These are phyloP conservation scores for Leishmania martiniquensis DNA, from an alignment of 208 protist genomes.

Conservation along the genomic window DNA sequence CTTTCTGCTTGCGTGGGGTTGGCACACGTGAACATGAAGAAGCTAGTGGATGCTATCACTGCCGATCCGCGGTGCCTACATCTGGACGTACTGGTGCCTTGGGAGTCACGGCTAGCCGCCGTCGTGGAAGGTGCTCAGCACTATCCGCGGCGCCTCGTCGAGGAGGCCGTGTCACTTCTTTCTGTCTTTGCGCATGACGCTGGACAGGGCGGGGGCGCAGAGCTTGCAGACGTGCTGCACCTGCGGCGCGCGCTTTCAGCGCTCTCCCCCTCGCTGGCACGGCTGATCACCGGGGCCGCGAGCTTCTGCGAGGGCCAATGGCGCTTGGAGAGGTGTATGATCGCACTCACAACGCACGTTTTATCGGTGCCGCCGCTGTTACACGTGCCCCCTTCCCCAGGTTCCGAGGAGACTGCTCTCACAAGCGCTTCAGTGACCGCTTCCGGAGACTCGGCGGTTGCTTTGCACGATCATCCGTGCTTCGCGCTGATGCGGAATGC, in stretches of 20 bases:
- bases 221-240: conserved; percentile 9
- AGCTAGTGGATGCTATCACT: conserved; percentile 15
- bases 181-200: neutral
- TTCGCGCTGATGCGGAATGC: conserved; percentile 6
- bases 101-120: conserved; percentile 17
- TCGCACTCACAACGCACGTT: conserved; percentile 15
- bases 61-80: conserved; percentile 25
- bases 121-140: conserved; percentile 23
- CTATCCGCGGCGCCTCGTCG: conserved; percentile 20
- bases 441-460: too few relatives aligned
- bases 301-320: conserved; percentile 11
- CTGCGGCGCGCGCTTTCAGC: conserved; percentile 15
- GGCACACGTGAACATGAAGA: conserved; percentile 11
- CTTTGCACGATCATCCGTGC: neutral
- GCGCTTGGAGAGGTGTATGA: conserved; percentile 25
- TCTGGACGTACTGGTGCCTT: conserved; percentile 26
- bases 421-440: neutral
- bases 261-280: conserved; percentile 15
- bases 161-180: conserved; percentile 5
- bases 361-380: conserved; percentile 20
- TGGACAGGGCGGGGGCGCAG: neutral
- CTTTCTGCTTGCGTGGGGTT: neutral
- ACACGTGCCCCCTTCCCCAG: neutral
- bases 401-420: neutral
- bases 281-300: conserved; percentile 26